Base-by-base conservation (phyloP, 1,139 yeast species). In the Debaryomyces sp. region DNA sequence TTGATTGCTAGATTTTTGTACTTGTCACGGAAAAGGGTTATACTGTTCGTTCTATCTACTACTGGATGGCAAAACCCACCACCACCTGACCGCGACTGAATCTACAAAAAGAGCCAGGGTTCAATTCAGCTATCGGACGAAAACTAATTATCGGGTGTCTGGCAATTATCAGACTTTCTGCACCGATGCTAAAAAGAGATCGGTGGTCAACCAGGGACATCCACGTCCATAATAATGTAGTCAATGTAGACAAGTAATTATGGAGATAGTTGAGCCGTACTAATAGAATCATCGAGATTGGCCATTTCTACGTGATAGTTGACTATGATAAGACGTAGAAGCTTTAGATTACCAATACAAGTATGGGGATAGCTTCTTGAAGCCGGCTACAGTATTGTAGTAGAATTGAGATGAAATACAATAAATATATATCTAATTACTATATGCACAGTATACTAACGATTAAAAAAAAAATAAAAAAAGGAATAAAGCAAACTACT, bases 401-500 rank as follows among this genome's bases (percentile, higher is more conserved):
- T 18, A 18, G 13, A 35, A 35, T 22, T 35, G 38, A 35, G 34
- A 26, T 27, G 18, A 41, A 41, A 30, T 18, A 41, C 43, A 41
- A 41, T 41, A 41, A 41, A 41, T 41, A 41, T 46, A 32, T 46
- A 48, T 48, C 51, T 48, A 48, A 45, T 48, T 48, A 45, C 51
- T 48, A 48, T 43, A 48, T 48, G 51, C 51, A 48, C 51, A 45
- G 48, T 43, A 48, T 43, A 48, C 44, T 45, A 40, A 39, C 41
- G 43, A 32, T 40, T 34, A 36, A 22, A 34, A 34, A 24, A 35
- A 42, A 35, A n/a, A n/a, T n/a, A 42, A 1, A 42, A 23, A 35
- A 35, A 24, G 22, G 44, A 24, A 29, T 26, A 42, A 33, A 34
- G 44, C 39, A 41, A 42, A 34, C 45, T 12, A 30, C 34, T 41